Base-by-base conservation (phyloP, 495 filamentous ascomycete genomes). In the Margaritispora aquatica region DNA sequence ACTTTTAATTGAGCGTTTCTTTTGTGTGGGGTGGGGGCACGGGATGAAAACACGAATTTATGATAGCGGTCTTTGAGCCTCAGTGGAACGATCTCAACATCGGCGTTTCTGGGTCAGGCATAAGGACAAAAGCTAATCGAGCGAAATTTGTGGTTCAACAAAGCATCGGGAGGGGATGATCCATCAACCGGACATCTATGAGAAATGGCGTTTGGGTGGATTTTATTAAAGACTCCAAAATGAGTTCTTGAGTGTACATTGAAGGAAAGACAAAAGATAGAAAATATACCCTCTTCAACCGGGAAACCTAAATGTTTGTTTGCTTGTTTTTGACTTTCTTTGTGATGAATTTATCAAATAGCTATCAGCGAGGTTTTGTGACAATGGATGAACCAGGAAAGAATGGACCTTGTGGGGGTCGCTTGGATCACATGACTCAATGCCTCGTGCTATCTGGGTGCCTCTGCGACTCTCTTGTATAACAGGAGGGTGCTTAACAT, bases 81-180 rank as follows among this genome's bases (percentile, higher is more conserved):
- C 24, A 63, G 31, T 58, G 65, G 67, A 69, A 70, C 73, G 71
- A 75, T 71, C 68, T 77, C 74, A 77, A 77, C 74, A 77, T 76
- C 74, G 74, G 74, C 74, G 73, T 77, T 77, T 73, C 64, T 63
- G 60, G 38, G 71, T 59, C 66, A 66, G 71, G 71, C 63, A 68
- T 51, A 58, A 62, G 58, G 66, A 68, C 56, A 68, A 73, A 69
- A 70, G 69, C 62, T 67, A 66, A 65, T 71, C 55, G 56, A 57
- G 59, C 41, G 65, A 62, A 65, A 64, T 69, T 38, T 51, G 60
- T 23, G 44, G 31, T 69, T 69, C 66, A 69, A 66, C 66, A 44
- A 44, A 68, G 66, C 64, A 69, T 69, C 15, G 60, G 64, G 29
- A 44, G 38, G 47, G 44, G 63, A 65, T 64, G 65, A 69, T 71